Evolutionary conservation across 208 protist genomes (phyloP), one percentile per base, ranked within the genome.

Genomic region (Trypanosoma cruzi): DNA sequence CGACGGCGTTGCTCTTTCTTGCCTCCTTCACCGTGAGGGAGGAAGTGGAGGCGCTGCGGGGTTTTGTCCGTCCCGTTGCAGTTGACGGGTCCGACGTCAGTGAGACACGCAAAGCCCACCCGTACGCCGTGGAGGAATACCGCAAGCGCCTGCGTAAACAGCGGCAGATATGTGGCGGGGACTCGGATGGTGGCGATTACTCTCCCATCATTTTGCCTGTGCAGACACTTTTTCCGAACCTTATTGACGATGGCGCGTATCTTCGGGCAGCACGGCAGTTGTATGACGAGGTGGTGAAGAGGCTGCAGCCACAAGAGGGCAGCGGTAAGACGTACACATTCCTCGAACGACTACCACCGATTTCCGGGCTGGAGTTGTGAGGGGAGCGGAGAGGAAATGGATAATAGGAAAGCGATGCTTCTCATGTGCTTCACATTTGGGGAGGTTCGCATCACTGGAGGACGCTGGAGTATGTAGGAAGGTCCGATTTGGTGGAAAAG

Each of bases 201-300:
- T 37, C 37, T 18, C 61, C 49, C 4, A 31, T 34, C 24, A 14
- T 89, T n/a, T 60, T 92, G 29, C 29, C 65, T 11, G 75, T 94
- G 32, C 82, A 80, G n/a, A 79, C 84, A n/a, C 67, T 94, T 32
- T 77, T 81, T 58, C 69, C 71, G 2, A 85, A 84, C 67, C 59
- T 85, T 18, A 66, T 85, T 32, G 77, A 94, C 69, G 85, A 88
- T 64, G 79, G 83, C 0, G 76, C 82, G 36, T 88, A 88, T 73
- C 1, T 91, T 52, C 37, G 77, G 24, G 56, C 42, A 8, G 84
- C 88, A 7, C 65, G 68, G 53, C 36, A 37, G 26, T 84, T 76
- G 22, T 90, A 87, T 61, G 71, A 74, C n/a, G 24, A 0, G 0
- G 80, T 93, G 58, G 42, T 90, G 6, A 42, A 8, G 22, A 57